Base-by-base conservation (phyloP, 371 early-diverging fungal genomes). In the Mucor lusitanicus region DNA sequence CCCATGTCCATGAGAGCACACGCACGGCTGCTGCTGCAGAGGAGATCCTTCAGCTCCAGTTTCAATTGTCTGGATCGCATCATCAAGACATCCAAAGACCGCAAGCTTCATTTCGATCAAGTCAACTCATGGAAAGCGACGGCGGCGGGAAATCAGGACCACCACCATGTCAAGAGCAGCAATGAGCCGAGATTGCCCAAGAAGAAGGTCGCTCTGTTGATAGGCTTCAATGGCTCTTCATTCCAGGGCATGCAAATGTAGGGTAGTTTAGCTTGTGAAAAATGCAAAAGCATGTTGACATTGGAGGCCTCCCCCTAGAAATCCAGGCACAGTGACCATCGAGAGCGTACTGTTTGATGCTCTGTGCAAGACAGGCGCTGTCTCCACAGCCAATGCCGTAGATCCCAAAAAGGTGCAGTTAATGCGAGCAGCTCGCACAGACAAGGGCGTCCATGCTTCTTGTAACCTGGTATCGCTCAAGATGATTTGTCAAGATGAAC, bases 401-500 rank as follows among this genome's bases (percentile, higher is more conserved):
- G 92, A 92, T 71, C 90, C 88, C 42, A 88, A 88, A 68, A 95
- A 95, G 19, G 92, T 94, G 61, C 68, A 81, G 48, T 85, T 95
- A 73, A 82, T 82, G 85, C 82, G 99, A 59, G 91, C 97, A 3
- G 99, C 98, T 4, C 85, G 99, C 28, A 99, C 99, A 0, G 99
- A 99, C 77, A 99, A 99, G 82, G 99, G 99, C 13, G 99, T 99
- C 0, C 99, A 98, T 76, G 99, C 99, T 27, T 95, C 95, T 28
- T 96, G 99, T 33, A 95, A 98, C 65, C 90, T 99, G 1, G 90
- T 97, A 25, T 92, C 95, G 2, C 72, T 94, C 37, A 99, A 99
- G 82, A 88, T 97, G 90, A 88, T 93, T 61, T 77, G 89, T 21
- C 91, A 91, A 46, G 88, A 92, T 59, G 32, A 64, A 30, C 80